These are phyloP conservation scores for Rhododendron molle DNA, from an alignment of 148 eudicot genomes.

Conservation along the genomic window DNA sequence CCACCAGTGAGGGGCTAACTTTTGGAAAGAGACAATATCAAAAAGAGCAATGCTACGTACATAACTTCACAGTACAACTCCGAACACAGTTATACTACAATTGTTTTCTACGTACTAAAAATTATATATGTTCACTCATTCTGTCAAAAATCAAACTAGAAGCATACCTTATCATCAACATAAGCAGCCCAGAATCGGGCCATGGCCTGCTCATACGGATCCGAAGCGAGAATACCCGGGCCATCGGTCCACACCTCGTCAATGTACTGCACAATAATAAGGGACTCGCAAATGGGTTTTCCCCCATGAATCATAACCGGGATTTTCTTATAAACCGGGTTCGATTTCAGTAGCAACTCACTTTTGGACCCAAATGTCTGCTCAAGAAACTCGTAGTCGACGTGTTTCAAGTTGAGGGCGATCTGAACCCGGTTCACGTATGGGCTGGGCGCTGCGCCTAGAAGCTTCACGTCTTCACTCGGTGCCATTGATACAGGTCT, in stretches of 20 bases:
- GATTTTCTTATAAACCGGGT: conserved; percentile 65
- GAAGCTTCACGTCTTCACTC: conserved; percentile 19
- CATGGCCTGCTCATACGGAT: conserved; percentile 57
- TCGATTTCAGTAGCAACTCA: conserved; percentile 49
- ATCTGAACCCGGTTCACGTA: conserved; percentile 22
- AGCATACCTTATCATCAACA: conserved; percentile 45
- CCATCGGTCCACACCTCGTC: conserved; percentile 30
- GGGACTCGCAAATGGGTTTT: conserved; percentile 52
- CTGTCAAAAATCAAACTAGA: no score
- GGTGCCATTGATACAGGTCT: conserved; percentile 12
- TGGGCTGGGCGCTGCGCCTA: conserved; percentile 29
- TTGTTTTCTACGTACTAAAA: no score
- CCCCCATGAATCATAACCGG: conserved; percentile 56
- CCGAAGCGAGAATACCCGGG: conserved; percentile 46
- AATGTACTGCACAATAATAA: conserved; percentile 24
- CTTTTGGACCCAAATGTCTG: conserved; percentile 35
- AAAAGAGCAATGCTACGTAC: no score
- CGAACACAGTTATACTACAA: no score
- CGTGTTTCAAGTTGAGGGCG: conserved; percentile 35
- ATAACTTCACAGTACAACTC: no score
- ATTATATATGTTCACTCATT: no score
- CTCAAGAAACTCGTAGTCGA: conserved; percentile 32
- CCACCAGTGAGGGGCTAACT: no score
- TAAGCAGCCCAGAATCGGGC: conserved; percentile 67
- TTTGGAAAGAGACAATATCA: no score